Base-by-base conservation (phyloP, 805 yeast genomes). In the Starmerella gropengiesseri region DNA sequence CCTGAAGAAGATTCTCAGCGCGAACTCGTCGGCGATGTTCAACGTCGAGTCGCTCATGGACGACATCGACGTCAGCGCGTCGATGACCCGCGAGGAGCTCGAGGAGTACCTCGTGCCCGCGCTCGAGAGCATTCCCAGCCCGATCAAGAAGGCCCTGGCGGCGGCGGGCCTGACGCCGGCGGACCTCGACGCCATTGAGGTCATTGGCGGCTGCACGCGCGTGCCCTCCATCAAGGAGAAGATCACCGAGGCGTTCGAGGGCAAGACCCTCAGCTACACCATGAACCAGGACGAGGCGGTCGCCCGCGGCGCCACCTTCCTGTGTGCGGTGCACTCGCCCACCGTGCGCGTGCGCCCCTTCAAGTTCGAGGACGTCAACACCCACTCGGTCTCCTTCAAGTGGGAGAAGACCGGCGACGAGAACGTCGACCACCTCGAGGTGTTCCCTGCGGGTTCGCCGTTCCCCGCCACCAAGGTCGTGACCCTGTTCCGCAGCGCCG, bases 261-360 rank as follows among this genome's bases (percentile, higher is more conserved):
- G 83, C 64, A 82, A 82, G 70, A 79, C 70, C 57, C 72, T 91
- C 62, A 83, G 95, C 31, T 81, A 82, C 72, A 93, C 97, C 56
- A 77, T 93, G 68, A 91, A 91, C 75, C 96, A 87, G 71, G 99
- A 91, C 63, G 99, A 91, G 74, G 95, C 98, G 51, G 81, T 89
- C 63, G 97, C 98, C 44, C 84, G 89, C 67, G 99, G 99, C 72
- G 94, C 95, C 58, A 95, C 98, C 37, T 91, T 91, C 68, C 82
- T 91, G 60, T 91, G 98, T 67, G 99, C 98, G 55, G 83, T 86
- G 70, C 97, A 87, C 74, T 89, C 97, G 27, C 98, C 98, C 67
- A 87, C 96, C 53, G 77, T 91, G 59, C 83, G 98, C 71, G 98
- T 91, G 41, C 82, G 97, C 69, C 95, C 95, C 55, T 91, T 91